Base-by-base conservation (phyloP, 305 asterid genomes). In the Rubia balearica region DNA sequence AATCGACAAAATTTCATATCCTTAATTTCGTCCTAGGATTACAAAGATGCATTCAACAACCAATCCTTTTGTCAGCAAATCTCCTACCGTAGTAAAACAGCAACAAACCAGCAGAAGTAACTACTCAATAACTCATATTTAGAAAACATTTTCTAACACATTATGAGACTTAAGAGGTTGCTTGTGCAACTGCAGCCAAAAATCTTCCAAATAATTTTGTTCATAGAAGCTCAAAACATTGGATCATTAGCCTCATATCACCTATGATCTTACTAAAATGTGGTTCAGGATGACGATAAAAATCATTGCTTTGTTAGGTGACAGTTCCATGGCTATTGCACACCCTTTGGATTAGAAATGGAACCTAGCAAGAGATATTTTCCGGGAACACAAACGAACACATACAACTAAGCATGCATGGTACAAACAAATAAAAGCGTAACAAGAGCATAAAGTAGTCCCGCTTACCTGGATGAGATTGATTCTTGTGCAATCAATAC, bases 401-500 rank as follows among this genome's bases (percentile, higher is more conserved):
- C 49, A 53, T 46, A 36, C 53, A 38, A 17, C 42, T 22, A 70
- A 19, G 73, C 42, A 56, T 12, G 33, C 19, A 6, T 19, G 3
- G 62, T 12, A 49, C 16, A 14, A 19, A 6, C 33, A 68, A 63
- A 33, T 30, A 65, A 41, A 60, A n/a, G 60, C 40, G 4, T 27
- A 68, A 33, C 40, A 16, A 51, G 53, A 13, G 57, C 64, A 40
- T 13, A 45, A 73, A 73, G 60, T 7, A 73, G 43, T 61, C 72
- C 69, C 42, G 67, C 89, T 78, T 88, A 90, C 96, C 89, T 83
- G 79, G 74, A 78, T 65, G 73, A 88, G 82, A 63, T 83, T 88
- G 64, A 80, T 80, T 84, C 86, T 85, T 55, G 89, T 80, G 88
- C 96, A 90, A 76, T 85, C 88, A 87, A 83, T 87, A 85, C 96